Evolutionary conservation across 2,329 filamentous ascomycete species (phyloP).

Genomic region (Ophiostoma triangulosporum): DNA sequence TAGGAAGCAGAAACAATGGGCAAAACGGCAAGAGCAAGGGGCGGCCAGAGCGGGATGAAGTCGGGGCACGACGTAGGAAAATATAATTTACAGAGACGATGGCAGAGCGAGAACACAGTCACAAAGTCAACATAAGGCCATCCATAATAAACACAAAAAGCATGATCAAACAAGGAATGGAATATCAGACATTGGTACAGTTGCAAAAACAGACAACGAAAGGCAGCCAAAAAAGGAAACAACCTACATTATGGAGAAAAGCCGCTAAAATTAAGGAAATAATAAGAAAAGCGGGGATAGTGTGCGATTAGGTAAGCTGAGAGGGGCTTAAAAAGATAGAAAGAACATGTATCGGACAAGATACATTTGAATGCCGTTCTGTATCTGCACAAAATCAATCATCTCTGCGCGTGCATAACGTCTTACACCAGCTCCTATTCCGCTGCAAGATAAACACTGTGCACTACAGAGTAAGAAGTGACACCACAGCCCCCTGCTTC

Average conservation of each 20-base stretch:
- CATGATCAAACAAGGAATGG: neutral
- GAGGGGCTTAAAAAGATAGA: too few relatives aligned
- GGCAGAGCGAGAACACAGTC: neutral
- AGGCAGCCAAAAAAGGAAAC: too few relatives aligned
- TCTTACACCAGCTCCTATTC: neutral
- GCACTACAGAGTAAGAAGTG: neutral
- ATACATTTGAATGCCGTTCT: neutral
- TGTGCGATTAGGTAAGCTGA: too few relatives aligned
- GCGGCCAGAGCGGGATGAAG: constrained; percentile 4
- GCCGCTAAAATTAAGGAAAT: too few relatives aligned
- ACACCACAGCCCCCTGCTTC: neutral
- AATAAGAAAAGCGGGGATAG: too few relatives aligned
- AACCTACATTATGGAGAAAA: too few relatives aligned
- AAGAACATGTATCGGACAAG: too few relatives aligned
- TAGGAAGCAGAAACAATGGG: neutral
- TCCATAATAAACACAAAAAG: neutral
- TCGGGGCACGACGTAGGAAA: neutral
- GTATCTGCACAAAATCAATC: too few relatives aligned
- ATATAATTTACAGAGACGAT: neutral
- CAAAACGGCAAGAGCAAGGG: constrained; percentile 2
- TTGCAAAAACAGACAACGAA: too few relatives aligned
- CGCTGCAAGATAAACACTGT: neutral
- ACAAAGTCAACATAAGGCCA: neutral
- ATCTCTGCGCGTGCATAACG: neutral
- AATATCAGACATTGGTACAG: too few relatives aligned